Evolutionary conservation across 192 early-diverging fungal species (phyloP).

Genomic region (Funneliformis geosporum): DNA sequence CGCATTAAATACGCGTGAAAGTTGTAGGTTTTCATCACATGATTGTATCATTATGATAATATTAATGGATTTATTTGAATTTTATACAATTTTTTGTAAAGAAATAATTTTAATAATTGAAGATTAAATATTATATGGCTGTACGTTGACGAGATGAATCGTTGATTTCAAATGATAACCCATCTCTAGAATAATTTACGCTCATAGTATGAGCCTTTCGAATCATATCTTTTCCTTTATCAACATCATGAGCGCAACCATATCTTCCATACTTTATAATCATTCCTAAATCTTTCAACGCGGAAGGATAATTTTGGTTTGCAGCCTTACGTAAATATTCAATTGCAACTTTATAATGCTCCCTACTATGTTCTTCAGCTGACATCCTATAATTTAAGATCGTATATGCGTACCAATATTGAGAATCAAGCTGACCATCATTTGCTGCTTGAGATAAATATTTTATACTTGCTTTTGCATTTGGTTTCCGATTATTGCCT

Average conservation of each 20-base stretch:
- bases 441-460: neutral
- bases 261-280: neutral
- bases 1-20: too few relatives aligned
- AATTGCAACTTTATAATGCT: neutral
- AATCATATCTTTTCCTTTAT: neutral
- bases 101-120: too few relatives aligned
- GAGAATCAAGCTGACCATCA: neutral
- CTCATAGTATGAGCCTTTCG: neutral
- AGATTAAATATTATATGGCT: too few relatives aligned
- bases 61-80: too few relatives aligned
- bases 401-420: neutral
- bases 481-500: neutral
- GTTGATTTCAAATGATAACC: neutral
- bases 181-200: too few relatives aligned
- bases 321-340: constrained; percentile 2
- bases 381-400: neutral
- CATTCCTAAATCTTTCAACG: neutral
- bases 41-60: too few relatives aligned
- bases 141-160: too few relatives aligned
- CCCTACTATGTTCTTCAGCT: neutral
- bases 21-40: too few relatives aligned
- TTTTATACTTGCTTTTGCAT: neutral
- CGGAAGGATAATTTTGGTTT: neutral
- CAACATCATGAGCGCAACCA: neutral
- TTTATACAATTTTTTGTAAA: too few relatives aligned